These are phyloP conservation scores for Phoma herbarum DNA, from an alignment of 2,329 filamentous ascomycete genomes.

Conservation along the genomic window DNA sequence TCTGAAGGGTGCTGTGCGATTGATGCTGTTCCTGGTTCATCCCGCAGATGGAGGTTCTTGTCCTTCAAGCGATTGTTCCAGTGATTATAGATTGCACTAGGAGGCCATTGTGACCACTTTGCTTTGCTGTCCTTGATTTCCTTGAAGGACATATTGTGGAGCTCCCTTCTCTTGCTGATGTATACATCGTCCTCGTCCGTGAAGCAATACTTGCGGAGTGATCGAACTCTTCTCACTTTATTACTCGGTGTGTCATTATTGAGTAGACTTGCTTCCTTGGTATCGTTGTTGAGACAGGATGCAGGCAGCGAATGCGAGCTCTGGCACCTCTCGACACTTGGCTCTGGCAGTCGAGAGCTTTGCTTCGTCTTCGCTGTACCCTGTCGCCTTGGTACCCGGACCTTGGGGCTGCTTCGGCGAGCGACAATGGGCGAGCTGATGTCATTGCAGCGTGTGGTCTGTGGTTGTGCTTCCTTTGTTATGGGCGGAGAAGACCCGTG, in stretches of 20 bases:
- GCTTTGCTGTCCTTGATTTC: slow-evolving; percentile 31
- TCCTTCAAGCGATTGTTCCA: slow-evolving; percentile 28
- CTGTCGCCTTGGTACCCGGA: slow-evolving; percentile 21
- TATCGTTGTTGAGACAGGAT: not conserved
- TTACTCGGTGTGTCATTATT: not conserved
- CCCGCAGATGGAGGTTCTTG: slow-evolving; percentile 19
- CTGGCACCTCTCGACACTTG: not conserved
- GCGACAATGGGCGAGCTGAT: slow-evolving; percentile 6
- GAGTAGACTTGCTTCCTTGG: not conserved
- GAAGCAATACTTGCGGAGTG: slow-evolving; percentile 32
- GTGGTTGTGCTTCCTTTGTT: not conserved
- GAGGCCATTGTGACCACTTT: slow-evolving; percentile 35
- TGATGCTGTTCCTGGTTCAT: not conserved
- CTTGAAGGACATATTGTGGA: slow-evolving; percentile 38
- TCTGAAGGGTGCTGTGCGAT: not conserved
- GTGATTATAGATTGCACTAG: slow-evolving; percentile 22
- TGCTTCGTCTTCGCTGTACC: not conserved
- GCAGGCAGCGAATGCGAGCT: slow-evolving; percentile 5
- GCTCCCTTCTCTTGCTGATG: slow-evolving; percentile 43
- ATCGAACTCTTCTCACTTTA: not conserved
- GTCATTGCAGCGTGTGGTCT: not conserved
- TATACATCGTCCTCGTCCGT: slow-evolving; percentile 47
- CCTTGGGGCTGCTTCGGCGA: slow-evolving; percentile 26
- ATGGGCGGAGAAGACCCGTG: slow-evolving; percentile 7
- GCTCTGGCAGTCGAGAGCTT: not conserved